phyloP scores from a whole-genome alignment of 2,329 filamentous ascomycete species.

The Penicillium sp. region DNA sequence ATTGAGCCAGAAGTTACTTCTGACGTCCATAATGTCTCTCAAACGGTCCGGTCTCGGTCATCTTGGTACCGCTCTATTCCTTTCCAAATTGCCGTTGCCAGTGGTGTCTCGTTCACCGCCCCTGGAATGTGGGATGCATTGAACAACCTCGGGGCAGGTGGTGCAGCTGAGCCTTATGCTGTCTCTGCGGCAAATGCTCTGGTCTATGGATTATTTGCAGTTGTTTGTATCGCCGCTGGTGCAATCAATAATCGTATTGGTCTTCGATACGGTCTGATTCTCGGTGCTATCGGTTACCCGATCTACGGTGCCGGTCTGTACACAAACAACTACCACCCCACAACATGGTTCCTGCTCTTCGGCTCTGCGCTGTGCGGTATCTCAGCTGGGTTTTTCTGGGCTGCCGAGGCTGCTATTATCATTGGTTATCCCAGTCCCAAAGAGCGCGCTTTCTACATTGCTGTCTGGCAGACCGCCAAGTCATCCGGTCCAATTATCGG shows the following conservation, averaged over 20 bases:
- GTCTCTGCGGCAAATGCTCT: constrained; percentile 52
- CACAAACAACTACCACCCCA: constrained; percentile 50
- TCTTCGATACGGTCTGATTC: constrained; percentile 42
- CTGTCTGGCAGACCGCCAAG: constrained; percentile 26
- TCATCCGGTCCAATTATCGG: constrained; percentile 24
- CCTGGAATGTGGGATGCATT: constrained; percentile 53
- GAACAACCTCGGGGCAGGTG: constrained; percentile 53
- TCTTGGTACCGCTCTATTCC: constrained; percentile 25
- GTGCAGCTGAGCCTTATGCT: constrained; percentile 51
- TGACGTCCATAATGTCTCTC: not conserved
- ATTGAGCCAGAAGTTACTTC: constrained; percentile 1
- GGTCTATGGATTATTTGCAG: constrained; percentile 47
- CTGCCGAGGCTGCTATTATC: constrained; percentile 49
- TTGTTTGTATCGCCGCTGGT: constrained; percentile 49
- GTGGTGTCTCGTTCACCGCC: constrained; percentile 25
- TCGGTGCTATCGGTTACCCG: constrained; percentile 47
- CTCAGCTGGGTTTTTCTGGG: constrained; percentile 51
- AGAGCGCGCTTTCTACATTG: constrained; percentile 26
- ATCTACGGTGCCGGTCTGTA: constrained; percentile 51
- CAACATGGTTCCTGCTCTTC: constrained; percentile 51
- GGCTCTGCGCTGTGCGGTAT: constrained; percentile 48
- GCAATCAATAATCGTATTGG: constrained; percentile 51
- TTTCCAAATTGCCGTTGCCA: constrained; percentile 25
- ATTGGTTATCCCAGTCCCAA: constrained; percentile 41
- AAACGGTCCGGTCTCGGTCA: not conserved